These are phyloP conservation scores for Chrysoporthe deuterocubensis DNA, from an alignment of 2,329 filamentous ascomycete species.

Conservation along the genomic window DNA sequence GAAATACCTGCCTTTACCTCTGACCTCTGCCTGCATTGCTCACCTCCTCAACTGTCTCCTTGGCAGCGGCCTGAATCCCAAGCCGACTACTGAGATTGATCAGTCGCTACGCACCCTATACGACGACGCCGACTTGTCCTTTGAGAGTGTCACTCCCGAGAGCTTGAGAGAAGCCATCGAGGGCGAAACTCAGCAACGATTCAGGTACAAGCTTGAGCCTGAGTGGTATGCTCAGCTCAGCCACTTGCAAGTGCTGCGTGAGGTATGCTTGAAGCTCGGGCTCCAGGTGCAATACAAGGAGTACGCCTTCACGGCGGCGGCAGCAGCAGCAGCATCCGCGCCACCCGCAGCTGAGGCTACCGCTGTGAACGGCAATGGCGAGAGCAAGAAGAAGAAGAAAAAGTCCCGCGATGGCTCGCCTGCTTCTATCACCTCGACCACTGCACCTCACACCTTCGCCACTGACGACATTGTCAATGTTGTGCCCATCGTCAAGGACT, in stretches of 20 bases:
- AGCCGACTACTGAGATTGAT: constrained; percentile 79
- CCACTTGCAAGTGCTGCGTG: constrained; percentile 83
- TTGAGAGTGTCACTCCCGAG: constrained; percentile 77
- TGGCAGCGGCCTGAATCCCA: constrained; percentile 74
- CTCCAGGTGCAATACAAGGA: constrained; percentile 83
- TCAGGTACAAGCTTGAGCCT: constrained; percentile 72
- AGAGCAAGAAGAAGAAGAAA: constrained; percentile 63
- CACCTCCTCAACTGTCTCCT: constrained; percentile 95
- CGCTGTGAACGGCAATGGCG: constrained; percentile 47
- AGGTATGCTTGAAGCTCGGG: constrained; percentile 86
- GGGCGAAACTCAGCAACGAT: constrained; percentile 73
- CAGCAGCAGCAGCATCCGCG: constrained; percentile 42
- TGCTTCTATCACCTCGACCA: constrained; percentile 46
- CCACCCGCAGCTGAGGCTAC: constrained; percentile 36
- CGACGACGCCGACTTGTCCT: constrained; percentile 79
- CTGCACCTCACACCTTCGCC: constrained; percentile 65
- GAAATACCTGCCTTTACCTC: constrained; percentile 75
- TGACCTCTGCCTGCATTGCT: constrained; percentile 78
- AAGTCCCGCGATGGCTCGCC: constrained; percentile 61
- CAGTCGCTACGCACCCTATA: constrained; percentile 75
- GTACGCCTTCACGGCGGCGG: constrained; percentile 64
- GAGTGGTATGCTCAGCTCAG: constrained; percentile 72
- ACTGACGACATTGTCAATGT: constrained; percentile 89
- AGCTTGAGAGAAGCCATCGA: constrained; percentile 71
- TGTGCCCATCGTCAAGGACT: constrained; percentile 94